Evolutionary conservation across 2,329 filamentous ascomycete species (phyloP), one percentile per base, ranked within the genome.

Genomic region (Metarhizium robertsii): DNA sequence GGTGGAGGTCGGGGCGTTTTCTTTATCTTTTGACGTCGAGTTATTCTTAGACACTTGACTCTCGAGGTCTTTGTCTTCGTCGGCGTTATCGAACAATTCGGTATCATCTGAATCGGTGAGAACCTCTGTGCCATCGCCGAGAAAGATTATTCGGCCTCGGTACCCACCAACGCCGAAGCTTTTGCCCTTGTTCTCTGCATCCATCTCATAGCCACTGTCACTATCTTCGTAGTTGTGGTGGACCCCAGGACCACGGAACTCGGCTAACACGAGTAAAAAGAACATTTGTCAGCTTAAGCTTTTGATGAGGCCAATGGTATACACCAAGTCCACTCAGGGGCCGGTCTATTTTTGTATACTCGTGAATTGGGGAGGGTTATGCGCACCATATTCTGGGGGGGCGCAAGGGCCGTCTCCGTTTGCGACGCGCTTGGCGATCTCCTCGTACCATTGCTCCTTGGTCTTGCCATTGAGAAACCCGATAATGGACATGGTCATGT

Each of bases 351-450:
- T 57, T 32, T 49, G 20, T 20, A 29, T 47, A 14, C 16, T 6
- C 45, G 45, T 20, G 20, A 47, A 20, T 25, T 48, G 18, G 25
- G 69, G 25, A 25, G 72, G 73, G 75, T 71, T 61, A 70, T 70
- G 76, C 90, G 86, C 92, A 92, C 94, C 94, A 79, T 97, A 99
- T 85, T 99, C 94, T 68, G 92, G 94, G 75, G 94, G 94, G 72
- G 94, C 94, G 79, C 92, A 97, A 71, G 94, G 94, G 67, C 94
- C 94, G 75, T 99, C 94, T 74, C 92, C 94, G 71, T 92, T 92
- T 65, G 92, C 90, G 73, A 99, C 94, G 69, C 94, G 85, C 77
- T 88, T 90, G 66, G 87, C 90, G 71, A 99, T 88, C 77, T 92
- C 87, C 67, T 96, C 90, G 73, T 99, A 99, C 94, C 94, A 99